Evolutionary conservation across 768 basidiomycete genomes (phyloP), one percentile per base, ranked within the genome.

Genomic region (Pulveroboletus sp.): DNA sequence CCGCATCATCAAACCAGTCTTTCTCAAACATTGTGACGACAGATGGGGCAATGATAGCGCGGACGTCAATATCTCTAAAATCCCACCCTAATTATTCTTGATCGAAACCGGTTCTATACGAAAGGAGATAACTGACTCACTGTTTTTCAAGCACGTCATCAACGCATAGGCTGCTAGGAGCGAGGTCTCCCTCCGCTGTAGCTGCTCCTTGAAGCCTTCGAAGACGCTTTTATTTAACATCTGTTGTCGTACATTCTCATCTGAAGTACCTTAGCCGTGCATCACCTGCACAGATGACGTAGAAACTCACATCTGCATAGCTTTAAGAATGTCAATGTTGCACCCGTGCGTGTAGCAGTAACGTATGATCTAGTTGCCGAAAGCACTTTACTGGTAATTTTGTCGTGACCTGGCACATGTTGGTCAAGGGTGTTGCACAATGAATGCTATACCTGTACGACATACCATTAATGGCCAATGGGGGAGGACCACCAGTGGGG

Each of bases 81-180:
- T 27, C 25, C 5, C 16, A 7, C 37, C 21, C 42, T 54, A 12
- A 5, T 29, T 12, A 17, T 29, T 19, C 25, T 12, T 17, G n/a
- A 17, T n/a, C 10, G 10, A 27, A 19, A 16, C 35, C n/a, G 25
- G 19, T 29, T 10, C 25, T 16, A 7, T 2, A 23, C 4, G 14
- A 14, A 21, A 17, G 9, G n/a, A n/a, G 11, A 4, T 11, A 21
- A 3, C 39, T 24, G 13, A n/a, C 40, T 39, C 7, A 51, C 53
- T 12, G 1, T 9, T 25, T 10, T 12, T 25, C 13, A 55, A 19
- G 36, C 46, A 49, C 14, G 21, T 21, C 1, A 31, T 38, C 7
- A 55, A 24, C 1, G 54, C 47, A 27, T 55, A 55, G 2, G 51
- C 46, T n/a, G 54, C 54, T n/a, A 52, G 20, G 12, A 55, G 21